A percentile compares a stretch with the other conserved stretches of the same genome.
Conservation (phyloP, 2,329 filamentous ascomycete species). For the Cytospora chrysosperma region DNA sequence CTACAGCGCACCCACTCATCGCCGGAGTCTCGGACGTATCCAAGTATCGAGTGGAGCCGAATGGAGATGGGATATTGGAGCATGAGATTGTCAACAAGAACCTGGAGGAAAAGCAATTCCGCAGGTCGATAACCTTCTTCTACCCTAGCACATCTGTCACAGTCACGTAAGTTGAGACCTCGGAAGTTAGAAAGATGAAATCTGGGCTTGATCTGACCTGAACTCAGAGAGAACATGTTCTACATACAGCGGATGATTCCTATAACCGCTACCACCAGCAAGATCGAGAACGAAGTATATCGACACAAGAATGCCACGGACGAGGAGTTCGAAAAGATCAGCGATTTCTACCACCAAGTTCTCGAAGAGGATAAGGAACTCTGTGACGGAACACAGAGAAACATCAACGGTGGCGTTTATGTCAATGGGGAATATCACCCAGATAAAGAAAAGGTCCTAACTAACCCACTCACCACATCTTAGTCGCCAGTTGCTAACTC, state of each 20-base stretch:
- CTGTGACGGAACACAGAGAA: slow-evolving; percentile 48
- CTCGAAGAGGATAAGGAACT: slow-evolving; percentile 52
- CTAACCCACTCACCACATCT: too few relatives aligned
- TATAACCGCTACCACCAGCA: slow-evolving; percentile 39
- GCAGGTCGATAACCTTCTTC: slow-evolving; percentile 37
- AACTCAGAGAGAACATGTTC: slow-evolving; percentile 44
- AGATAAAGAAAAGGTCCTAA: slow-evolving; percentile 44
- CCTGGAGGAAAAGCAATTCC: slow-evolving; percentile 33
- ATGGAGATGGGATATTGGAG: slow-evolving; percentile 35
- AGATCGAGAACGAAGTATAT: slow-evolving; percentile 52
- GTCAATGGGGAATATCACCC: slow-evolving; percentile 53
- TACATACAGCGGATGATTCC: slow-evolving; percentile 53
- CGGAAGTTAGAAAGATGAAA: rapidly evolving
- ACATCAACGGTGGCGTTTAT: slow-evolving; percentile 50
- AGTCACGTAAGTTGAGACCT: slow-evolving; percentile 36
- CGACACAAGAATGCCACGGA: slow-evolving; percentile 47
- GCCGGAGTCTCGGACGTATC: slow-evolving; percentile 44
- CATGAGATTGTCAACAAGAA: slow-evolving; percentile 39
- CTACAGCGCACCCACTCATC: slow-evolving; percentile 47
- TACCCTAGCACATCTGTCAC: slow-evolving; percentile 41
- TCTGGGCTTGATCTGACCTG: neutral
- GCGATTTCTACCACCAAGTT: slow-evolving; percentile 50
- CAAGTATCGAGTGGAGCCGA: slow-evolving; percentile 41
- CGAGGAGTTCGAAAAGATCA: slow-evolving; percentile 46
- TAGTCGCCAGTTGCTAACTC: neutral